Evolutionary conservation across 2,329 filamentous ascomycete species (phyloP), one percentile per base, ranked within the genome.

Genomic region (Fusarium metavorans): DNA sequence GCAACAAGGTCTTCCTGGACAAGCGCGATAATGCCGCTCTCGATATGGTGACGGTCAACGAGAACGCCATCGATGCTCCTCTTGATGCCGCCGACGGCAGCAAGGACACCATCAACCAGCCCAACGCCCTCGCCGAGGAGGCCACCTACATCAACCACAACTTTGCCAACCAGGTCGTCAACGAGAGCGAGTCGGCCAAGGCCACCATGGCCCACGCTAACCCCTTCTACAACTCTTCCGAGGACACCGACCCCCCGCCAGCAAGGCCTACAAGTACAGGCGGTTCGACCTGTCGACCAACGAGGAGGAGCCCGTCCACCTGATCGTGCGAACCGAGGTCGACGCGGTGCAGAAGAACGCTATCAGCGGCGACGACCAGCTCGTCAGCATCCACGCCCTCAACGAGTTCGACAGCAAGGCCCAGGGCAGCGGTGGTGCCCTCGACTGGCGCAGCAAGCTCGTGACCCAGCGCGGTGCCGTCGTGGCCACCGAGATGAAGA

Each of bases 141-240:
- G 97, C 97, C 65, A 99, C 97, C 62, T 97, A 98, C 88, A 99
- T 99, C 90, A 99, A 99, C 91, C 97, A 98, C 90, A 97, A 98
- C 88, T 99, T 99, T 84, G 94, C 95, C 78, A 94, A 97, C 85
- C 97, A 99, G 88, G 95, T 97, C 61, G 95, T 99, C 76, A 85
- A 91, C 79, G 97, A 99, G 88, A 93, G 89, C 77, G 91, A 95
- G 74, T 89, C 87, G 73, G 87, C 91, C 82, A 97, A 97, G 88
- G 88, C 95, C 75, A 90, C 94, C 78, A 97, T 98, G 92, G 81
- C 91, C 69, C 89, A 98, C 86, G 92, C 94, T 82, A 98, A 98
- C 87, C 97, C 97, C 80, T 99, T 99, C 91, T 98, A 99, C 90
- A 97, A 97, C 85, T 88, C 95, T 43, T 90, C 93, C 58, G 95